Evolutionary conservation across 441 rosid genomes (phyloP).

Genomic region (Gossypium gossypioides): DNA sequence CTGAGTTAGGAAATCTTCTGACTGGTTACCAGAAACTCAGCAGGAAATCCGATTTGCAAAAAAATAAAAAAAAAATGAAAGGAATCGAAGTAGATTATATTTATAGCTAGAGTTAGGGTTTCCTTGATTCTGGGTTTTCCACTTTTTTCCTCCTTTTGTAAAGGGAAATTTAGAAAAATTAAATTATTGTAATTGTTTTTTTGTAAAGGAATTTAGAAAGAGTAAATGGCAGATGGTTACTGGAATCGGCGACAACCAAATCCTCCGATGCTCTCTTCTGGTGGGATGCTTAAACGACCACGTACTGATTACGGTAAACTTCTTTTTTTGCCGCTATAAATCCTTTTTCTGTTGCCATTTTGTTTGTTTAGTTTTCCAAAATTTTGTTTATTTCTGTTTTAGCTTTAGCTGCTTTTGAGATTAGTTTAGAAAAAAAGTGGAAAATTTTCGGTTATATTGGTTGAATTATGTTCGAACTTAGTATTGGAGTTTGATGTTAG

Average conservation of each 20-base stretch:
- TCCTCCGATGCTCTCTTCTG: slow-evolving; percentile 23
- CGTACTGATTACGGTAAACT: slow-evolving; percentile 48
- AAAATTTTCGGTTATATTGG: background rate
- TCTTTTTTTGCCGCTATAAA: background rate
- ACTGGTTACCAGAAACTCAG: no score
- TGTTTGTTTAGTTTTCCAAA: background rate
- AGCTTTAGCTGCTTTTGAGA: background rate
- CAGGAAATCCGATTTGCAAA: no score
- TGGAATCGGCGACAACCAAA: slow-evolving; percentile 56
- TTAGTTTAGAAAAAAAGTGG: background rate
- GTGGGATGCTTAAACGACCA: slow-evolving; percentile 45
- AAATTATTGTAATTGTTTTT: background rate
- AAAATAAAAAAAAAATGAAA: no score
- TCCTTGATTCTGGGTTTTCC: background rate
- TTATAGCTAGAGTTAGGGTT: background rate
- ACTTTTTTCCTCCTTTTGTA: background rate
- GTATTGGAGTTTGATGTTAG: background rate
- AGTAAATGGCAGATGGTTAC: slow-evolving; percentile 50
- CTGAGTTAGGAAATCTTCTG: background rate
- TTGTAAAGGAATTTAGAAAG: background rate
- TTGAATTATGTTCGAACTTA: background rate
- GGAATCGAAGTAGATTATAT: no score
- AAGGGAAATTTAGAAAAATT: background rate
- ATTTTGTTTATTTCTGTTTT: background rate
- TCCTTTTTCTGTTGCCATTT: background rate